Percentiles rank a stretch among this genome's conserved stretches.
Evolutionary conservation across 1,284 basidiomycete species (phyloP).

Genomic region (Paramarasmius palmivorus): DNA sequence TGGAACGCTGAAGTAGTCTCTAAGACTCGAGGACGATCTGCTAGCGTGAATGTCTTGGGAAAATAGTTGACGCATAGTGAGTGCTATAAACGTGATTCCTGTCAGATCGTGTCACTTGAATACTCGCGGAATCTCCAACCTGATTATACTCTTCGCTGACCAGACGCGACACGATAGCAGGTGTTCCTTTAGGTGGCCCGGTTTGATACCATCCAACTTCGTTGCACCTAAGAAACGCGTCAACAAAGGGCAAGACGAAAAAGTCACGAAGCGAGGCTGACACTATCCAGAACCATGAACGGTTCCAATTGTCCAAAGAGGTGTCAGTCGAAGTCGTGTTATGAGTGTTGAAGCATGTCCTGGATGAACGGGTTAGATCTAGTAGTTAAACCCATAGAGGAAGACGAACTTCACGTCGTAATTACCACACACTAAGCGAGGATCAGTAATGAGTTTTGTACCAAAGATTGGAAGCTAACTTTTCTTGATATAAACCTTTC

Average conservation of each 20-base stretch:
- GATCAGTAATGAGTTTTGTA: constrained; percentile 2
- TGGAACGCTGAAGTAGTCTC: not conserved
- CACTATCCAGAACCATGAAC: constrained; percentile 67
- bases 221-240: constrained; percentile 50
- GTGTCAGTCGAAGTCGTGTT: no score
- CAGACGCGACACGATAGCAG: not conserved
- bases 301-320: no score
- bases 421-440: no score
- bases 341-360: no score
- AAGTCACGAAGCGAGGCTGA: no score
- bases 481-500: constrained; percentile 38
- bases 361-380: no score
- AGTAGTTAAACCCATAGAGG: no score
- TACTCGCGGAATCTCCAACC: not conserved
- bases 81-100: not conserved
- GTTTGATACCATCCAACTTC: constrained; percentile 67
- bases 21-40: not conserved
- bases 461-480: constrained; percentile 31
- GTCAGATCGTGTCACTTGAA: not conserved
- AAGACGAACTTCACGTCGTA: no score
- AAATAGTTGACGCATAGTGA: not conserved
- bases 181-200: constrained; percentile 47
- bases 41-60: not conserved
- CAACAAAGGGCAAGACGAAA: not conserved
- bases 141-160: not conserved